Evolutionary conservation across 352 stramenopile species (phyloP).

Genomic region (Ophiocytium majus): DNA sequence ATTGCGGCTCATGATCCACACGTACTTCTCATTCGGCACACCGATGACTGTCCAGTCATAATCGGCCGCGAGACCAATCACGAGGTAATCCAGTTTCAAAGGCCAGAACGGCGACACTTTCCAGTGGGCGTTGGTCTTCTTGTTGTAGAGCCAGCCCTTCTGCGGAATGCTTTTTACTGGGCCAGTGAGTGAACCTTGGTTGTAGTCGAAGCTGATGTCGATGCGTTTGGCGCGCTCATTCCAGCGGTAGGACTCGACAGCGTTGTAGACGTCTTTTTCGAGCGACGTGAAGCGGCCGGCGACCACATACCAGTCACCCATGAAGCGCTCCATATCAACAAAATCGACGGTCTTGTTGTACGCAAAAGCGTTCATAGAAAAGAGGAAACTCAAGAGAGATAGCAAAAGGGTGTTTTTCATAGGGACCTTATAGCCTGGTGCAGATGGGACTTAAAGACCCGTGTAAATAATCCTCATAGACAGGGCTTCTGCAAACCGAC

Average conservation of each 20-base stretch:
- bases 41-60: conserved; percentile 11
- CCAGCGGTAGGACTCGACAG: conserved; percentile 1
- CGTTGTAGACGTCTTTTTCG: conserved; percentile 3
- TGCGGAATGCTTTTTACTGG: conserved; percentile 15
- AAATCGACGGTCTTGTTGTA: conserved; percentile 17
- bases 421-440: no score
- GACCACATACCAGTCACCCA: conserved; percentile 11
- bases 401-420: conserved; percentile 10
- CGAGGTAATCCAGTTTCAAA: conserved; percentile 2
- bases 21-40: conserved; percentile 5
- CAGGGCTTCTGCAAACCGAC: no score
- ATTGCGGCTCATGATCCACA: conserved; percentile 14
- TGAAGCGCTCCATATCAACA: conserved; percentile 13
- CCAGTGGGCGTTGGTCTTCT: conserved; percentile 9
- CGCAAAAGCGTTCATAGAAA: not conserved
- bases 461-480: no score
- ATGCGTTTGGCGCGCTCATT: not conserved
- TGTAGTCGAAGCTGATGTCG: conserved; percentile 16
- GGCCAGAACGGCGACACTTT: conserved; percentile 2
- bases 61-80: conserved; percentile 2
- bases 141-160: conserved; percentile 11
- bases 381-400: not conserved
- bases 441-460: no score
- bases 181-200: not conserved
- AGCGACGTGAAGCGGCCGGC: not conserved